Evolutionary conservation across 495 filamentous ascomycete species (phyloP), one percentile per base, ranked within the genome.

Genomic region (Letharia lupina): DNA sequence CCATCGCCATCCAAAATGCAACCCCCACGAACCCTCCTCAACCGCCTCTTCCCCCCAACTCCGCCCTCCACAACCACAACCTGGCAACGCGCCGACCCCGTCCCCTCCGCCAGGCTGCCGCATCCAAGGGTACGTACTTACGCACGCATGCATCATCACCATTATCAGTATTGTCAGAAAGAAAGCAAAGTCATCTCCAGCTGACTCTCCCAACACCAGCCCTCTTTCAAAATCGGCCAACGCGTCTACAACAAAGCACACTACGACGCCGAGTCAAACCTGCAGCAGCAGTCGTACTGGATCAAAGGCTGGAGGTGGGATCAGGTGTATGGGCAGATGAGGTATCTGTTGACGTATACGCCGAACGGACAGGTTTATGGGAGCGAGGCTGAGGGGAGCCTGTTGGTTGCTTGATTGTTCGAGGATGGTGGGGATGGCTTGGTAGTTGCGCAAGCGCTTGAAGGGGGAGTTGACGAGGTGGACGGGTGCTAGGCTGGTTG

Each of bases 261-360:
- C 33, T 37, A 57, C 54, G 54, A 57, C 54, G 54, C 54, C 54
- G 13, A 2, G 1, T 57, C 54, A 0, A 20, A 3, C 2, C 16
- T 57, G 54, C 54, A 57, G 33, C 54, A 57, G 54, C 54, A 57
- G 33, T 57, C 31, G 0, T 37, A 37, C 15, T 57, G 54, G 54
- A 57, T 57, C 54, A 37, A 37, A 8, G 33, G 33, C 15, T 57
- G 54, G 54, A 6, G 33, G 16, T 57, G 31, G 31, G 54, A 57
- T 37, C 54, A 0, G 33, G 54, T 16, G 1, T 35, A 16, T 5
- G 54, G 18, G 54, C 54, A 12, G 33, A 57, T 57, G 54, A 37
- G 6, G 31, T 57, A 57, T 4, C 16, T 57, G 54, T 7, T 57
- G 31, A n/a, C 54, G 31, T 57, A 57, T 11, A 57, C 54, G 54